A percentile compares a stretch with the other conserved stretches of the same genome.
Conservation (phyloP, 805 yeast species). For the Lipomyces mesembrius region DNA sequence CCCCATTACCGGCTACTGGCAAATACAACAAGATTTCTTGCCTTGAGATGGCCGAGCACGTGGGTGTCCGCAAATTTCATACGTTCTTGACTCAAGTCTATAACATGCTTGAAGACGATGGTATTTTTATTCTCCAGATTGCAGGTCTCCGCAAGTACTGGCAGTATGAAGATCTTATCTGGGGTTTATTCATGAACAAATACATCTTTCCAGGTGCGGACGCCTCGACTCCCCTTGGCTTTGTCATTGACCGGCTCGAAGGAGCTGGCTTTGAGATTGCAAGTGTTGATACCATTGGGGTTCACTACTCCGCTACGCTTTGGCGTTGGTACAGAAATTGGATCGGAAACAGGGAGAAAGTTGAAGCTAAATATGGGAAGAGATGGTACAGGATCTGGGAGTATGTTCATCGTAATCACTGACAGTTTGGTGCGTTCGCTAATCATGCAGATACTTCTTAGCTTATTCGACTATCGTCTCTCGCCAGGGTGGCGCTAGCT, state of each 20-base stretch:
- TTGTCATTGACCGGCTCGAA: slow-evolving; percentile 76
- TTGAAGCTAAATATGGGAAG: slow-evolving; percentile 76
- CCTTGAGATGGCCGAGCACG: slow-evolving; percentile 95
- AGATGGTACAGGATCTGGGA: slow-evolving; percentile 96
- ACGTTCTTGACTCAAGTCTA: slow-evolving; percentile 78
- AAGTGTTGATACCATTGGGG: slow-evolving; percentile 85
- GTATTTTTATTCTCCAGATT: slow-evolving; percentile 81
- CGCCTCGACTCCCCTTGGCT: slow-evolving; percentile 91
- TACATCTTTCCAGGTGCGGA: slow-evolving; percentile 97
- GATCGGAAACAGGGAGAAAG: slow-evolving; percentile 80
- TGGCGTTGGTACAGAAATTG: slow-evolving; percentile 97
- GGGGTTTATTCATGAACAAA: slow-evolving; percentile 97
- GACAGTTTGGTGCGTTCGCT: background rate
- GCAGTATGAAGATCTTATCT: slow-evolving; percentile 91
- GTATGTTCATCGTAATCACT: slow-evolving; percentile 30
- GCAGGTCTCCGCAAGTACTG: slow-evolving; percentile 89
- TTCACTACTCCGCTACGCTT: slow-evolving; percentile 86
- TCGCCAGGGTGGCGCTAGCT: slow-evolving; percentile 92
- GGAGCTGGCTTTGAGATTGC: slow-evolving; percentile 85
- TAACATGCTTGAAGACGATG: slow-evolving; percentile 90
- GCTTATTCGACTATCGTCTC: slow-evolving; percentile 81
- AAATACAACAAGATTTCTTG: slow-evolving; percentile 85
- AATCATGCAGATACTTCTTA: slow-evolving; percentile 58
- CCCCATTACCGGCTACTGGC: slow-evolving; percentile 69
- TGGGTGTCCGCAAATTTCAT: slow-evolving; percentile 83